Base-by-base conservation (phyloP, 1,139 yeast species). In the Candida gigantensis region DNA sequence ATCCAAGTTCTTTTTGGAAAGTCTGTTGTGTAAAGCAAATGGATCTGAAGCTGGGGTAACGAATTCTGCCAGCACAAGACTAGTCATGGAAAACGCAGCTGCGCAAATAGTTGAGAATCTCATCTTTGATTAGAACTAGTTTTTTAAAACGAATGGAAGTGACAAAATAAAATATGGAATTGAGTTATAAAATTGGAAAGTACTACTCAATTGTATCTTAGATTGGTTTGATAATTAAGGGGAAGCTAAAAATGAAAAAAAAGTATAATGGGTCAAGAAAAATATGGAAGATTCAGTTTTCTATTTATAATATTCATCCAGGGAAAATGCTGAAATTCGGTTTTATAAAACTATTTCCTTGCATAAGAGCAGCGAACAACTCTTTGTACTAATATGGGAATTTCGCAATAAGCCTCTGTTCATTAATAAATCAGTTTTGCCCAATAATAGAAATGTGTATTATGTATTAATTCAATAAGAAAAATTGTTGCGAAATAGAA, bases 51-150 rank as follows among this genome's bases (percentile, higher is more conserved):
- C 37, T 23, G 45, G 45, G 8, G 34, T 28, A 11, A 39, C 24
- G 11, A 24, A 18, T 29, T 42, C 42, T 12, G 43, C 42, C 34
- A 26, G 34, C 11, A 33, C 44, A 13, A 40, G 9, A n/a, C 42
- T 24, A 4, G 26, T 24, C 24, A 40, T 16, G 18, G 43, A 30
- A 5, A 40, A 30, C 2, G 25, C 17, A 11, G 46, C 21, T 10
- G 42, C 24, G n/a, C 37, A 32, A 12, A 42, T 21, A 9, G 44
- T 36, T 13, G 45, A 33, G 5, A 43, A 43, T 27, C 24, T 43
- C 47, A 43, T 43, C 3, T 9, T 33, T 27, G 19, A 5, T 23
- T 11, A 14, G 10, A 21, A 14, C 14, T 10, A 13, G 24, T 17
- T 3, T 14, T 25, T 11, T 10, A 10, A 11, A 37, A 32, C 34